A percentile compares a stretch with the other conserved stretches of the same genome.
phyloP scores from a whole-genome alignment of 192 early-diverging fungal genomes.

The Helicostylum pulchrum region DNA sequence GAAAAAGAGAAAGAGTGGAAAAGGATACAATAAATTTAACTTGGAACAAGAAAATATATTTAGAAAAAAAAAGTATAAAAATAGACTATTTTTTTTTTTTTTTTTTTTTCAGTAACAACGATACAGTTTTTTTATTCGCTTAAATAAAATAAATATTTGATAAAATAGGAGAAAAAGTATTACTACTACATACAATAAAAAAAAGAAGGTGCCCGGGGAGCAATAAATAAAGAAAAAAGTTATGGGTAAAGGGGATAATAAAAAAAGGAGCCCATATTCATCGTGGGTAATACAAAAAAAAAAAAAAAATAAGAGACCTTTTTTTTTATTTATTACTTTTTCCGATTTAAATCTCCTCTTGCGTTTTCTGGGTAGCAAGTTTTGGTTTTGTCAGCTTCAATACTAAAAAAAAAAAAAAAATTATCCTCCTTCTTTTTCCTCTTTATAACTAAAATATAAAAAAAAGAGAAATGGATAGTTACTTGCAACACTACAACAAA shows the following conservation, averaged over 20 bases:
- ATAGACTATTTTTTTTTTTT: neutral
- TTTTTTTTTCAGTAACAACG: too few species aligned
- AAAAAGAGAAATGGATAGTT: too few species aligned
- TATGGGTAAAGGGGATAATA: neutral
- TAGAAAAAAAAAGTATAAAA: slow-evolving; percentile 6
- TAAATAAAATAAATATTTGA: too few species aligned
- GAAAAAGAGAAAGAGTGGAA: neutral
- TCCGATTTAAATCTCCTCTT: neutral
- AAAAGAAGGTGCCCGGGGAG: slow-evolving; percentile 1
- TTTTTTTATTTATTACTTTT: neutral
- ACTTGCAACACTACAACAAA: too few species aligned
- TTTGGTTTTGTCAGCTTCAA: neutral
- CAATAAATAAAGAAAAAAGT: neutral
- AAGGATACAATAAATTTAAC: neutral
- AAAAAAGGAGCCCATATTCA: neutral
- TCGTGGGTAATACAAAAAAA: neutral
- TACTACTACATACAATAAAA: neutral
- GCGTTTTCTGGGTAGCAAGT: neutral
- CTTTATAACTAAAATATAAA: too few species aligned
- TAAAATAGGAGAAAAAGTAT: too few species aligned
- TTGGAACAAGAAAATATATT: neutral
- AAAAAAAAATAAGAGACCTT: too few species aligned
- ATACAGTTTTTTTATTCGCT: too few species aligned
- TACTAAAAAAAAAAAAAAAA: neutral
- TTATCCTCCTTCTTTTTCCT: neutral